Base-by-base conservation (phyloP, 2,329 filamentous ascomycete species). In the Septoria linicola region DNA sequence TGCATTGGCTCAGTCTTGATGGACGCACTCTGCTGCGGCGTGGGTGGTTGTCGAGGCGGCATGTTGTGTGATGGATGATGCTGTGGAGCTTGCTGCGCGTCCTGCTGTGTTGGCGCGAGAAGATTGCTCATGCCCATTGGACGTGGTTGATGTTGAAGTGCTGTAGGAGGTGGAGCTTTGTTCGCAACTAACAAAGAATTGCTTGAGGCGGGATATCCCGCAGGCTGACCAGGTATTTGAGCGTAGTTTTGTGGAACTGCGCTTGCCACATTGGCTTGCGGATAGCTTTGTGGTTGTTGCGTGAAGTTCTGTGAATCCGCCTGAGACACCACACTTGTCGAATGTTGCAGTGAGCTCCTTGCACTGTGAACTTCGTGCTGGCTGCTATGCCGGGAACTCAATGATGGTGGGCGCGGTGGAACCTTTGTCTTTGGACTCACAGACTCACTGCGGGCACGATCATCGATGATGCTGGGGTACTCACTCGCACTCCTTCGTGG, bases 391-490 rank as follows among this genome's bases (percentile, higher is more conserved):
- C 66, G 58, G 30, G 65, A 68, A 14, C 55, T 58, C 40, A 59
- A 54, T 25, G 64, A 66, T 41, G 63, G 59, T 14, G 59, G 49
- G 2, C 64, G 61, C 20, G 63, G 63, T 13, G 60, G 62, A 4
- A 67, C 53, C 36, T 66, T 67, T 30, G 87, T 89, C 71, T 89
- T 90, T 23, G 89, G 88, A 66, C 87, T 92, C 43, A 92, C 82
- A 64, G 87, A 91, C 46, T 86, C 69, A 66, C 84, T 88, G 42
- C 80, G 76, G 55, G 88, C 87, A 62, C 85, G 80, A 13, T 47
- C 43, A 49, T 89, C 85, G 57, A 77, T 77, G 41, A 77, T 76
- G 36, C 79, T 78, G 51, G 77, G 73, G 36, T 72, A 64, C 16
- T 68, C 65, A 37, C 63, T 64, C 14, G 59, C 59, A 27, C 59